A percentile compares a stretch with the other conserved stretches of the same genome.
phyloP scores from a whole-genome alignment of 1,284 basidiomycete species.

The Termitomyces sp. region DNA sequence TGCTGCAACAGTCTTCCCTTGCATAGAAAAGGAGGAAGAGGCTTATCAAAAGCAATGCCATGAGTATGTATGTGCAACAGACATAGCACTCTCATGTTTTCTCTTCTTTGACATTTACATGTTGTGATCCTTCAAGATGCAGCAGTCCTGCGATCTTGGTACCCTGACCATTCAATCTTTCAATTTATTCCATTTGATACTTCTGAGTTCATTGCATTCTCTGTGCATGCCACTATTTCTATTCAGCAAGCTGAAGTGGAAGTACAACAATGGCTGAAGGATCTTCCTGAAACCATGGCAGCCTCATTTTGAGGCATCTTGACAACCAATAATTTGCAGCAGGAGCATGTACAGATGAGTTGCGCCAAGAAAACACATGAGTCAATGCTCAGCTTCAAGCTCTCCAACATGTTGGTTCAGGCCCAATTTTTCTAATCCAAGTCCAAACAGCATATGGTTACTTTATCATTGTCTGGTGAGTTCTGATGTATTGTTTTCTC shows the following conservation, averaged over 20 bases:
- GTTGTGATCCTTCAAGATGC: slow-evolving; percentile 23
- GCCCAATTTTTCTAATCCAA: not conserved
- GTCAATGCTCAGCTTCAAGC: not conserved
- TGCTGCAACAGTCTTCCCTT: slow-evolving; percentile 18
- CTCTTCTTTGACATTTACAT: slow-evolving; percentile 6
- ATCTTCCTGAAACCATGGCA: slow-evolving; percentile 1
- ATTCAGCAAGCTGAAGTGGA: not conserved
- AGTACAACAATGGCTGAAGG: slow-evolving; percentile 14
- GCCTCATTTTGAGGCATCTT: not conserved
- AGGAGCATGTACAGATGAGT: not conserved
- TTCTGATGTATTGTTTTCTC: not conserved
- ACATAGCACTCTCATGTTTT: not conserved
- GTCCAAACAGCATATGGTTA: not conserved
- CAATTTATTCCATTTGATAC: slow-evolving; percentile 19
- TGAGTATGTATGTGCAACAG: not conserved
- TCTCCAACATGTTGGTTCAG: not conserved
- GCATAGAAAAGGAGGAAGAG: slow-evolving; percentile 15
- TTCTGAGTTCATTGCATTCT: slow-evolving; percentile 17
- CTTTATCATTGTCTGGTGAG: not conserved
- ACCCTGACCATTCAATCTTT: slow-evolving; percentile 18
- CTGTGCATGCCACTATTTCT: not conserved
- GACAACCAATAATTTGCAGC: not conserved
- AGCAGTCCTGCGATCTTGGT: slow-evolving; percentile 17
- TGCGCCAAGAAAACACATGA: not conserved
- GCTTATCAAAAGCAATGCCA: not conserved